Evolutionary conservation across 2,329 filamentous ascomycete genomes (phyloP).

Genomic region (Alternaria novae-zelandiae): DNA sequence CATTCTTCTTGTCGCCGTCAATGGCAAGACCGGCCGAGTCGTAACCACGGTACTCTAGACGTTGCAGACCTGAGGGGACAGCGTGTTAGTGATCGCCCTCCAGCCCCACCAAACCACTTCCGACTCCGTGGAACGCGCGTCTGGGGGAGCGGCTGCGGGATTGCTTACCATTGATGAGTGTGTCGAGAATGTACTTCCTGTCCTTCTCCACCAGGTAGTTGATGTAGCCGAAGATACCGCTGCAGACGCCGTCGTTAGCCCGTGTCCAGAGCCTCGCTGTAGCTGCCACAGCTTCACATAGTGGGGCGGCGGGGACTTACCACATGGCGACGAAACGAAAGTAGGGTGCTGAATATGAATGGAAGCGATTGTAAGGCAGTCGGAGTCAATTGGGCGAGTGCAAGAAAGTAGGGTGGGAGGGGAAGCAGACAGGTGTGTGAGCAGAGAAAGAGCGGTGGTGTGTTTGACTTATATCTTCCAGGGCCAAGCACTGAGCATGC

Average conservation of each 20-base stretch:
- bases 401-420: slow-evolving; percentile 23
- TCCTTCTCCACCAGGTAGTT: slow-evolving; percentile 99
- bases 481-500: slow-evolving; percentile 38
- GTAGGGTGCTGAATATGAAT: slow-evolving; percentile 29
- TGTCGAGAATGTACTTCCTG: slow-evolving; percentile 93
- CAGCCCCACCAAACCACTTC: slow-evolving; percentile 9
- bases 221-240: slow-evolving; percentile 98
- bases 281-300: background rate
- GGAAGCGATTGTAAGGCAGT: slow-evolving; percentile 39
- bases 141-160: background rate
- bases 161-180: slow-evolving; percentile 86
- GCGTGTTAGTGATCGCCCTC: slow-evolving; percentile 30
- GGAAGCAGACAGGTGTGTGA: slow-evolving; percentile 28
- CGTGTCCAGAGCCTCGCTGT: background rate
- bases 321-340: slow-evolving; percentile 46
- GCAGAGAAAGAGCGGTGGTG: slow-evolving; percentile 45
- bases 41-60: slow-evolving; percentile 98
- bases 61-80: slow-evolving; percentile 73
- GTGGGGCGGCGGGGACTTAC: slow-evolving; percentile 42
- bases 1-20: slow-evolving; percentile 98
- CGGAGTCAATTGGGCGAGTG: slow-evolving; percentile 17
- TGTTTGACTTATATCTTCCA: slow-evolving; percentile 45
- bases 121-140: slow-evolving; percentile 7
- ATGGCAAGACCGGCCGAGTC: slow-evolving; percentile 95
- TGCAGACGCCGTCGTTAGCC: slow-evolving; percentile 48